Evolutionary conservation across 805 yeast species (phyloP).

Genomic region (Schizosaccharomyces octosporus): DNA sequence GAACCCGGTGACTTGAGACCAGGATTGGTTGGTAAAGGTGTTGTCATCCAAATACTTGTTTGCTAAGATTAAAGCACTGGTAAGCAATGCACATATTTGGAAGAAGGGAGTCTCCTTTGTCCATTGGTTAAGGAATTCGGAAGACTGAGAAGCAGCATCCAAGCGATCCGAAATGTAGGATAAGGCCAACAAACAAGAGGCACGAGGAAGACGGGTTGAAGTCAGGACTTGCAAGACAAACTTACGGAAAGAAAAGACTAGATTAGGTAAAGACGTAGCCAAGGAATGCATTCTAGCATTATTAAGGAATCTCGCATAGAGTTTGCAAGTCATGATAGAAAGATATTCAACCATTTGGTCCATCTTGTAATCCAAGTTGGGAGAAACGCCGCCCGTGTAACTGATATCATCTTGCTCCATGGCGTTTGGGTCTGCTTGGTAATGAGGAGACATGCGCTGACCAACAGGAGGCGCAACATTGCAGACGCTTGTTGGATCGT

Average conservation of each 20-base stretch:
- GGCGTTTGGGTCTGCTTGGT: background rate
- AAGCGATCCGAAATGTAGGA: constrained; percentile 50
- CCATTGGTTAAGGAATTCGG: background rate
- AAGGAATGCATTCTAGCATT: constrained; percentile 19
- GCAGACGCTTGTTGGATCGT: background rate
- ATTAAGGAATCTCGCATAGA: background rate
- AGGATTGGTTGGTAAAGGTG: constrained; percentile 80
- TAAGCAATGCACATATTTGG: constrained; percentile 15
- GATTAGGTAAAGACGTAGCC: constrained; percentile 7
- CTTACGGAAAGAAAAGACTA: constrained; percentile 24
- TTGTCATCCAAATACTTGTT: constrained; percentile 91
- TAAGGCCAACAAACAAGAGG: constrained; percentile 56
- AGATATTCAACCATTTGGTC: constrained; percentile 57
- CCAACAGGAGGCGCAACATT: background rate
- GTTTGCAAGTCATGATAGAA: constrained; percentile 35
- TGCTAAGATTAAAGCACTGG: constrained; percentile 53
- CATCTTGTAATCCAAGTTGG: constrained; percentile 58
- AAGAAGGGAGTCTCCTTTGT: constrained; percentile 6
- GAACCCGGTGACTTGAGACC: constrained; percentile 90
- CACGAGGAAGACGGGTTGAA: constrained; percentile 70
- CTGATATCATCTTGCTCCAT: constrained; percentile 8
- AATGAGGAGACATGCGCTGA: background rate
- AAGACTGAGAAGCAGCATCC: constrained; percentile 7
- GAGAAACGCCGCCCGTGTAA: constrained; percentile 46
- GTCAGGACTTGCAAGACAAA: constrained; percentile 44